Evolutionary conservation across 2,329 filamentous ascomycete genomes (phyloP).

Genomic region (Penicillium sp.): DNA sequence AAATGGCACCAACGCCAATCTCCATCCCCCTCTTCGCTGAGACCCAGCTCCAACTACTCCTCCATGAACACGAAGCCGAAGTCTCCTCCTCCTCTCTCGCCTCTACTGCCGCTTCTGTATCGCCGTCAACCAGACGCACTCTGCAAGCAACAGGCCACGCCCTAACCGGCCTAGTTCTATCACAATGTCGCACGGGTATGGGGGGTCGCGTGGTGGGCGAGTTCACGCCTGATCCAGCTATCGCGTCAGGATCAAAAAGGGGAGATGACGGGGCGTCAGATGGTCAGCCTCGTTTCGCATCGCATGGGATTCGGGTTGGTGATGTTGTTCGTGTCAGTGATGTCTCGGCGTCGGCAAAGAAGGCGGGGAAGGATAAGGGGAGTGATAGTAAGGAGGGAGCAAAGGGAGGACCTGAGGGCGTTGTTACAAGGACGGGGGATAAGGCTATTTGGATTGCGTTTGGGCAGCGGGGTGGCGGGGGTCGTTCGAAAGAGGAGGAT

Average conservation of each 20-base stretch:
- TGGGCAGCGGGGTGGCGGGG: constrained; percentile 36
- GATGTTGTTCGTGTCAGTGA: constrained; percentile 46
- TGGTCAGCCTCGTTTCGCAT: constrained; percentile 38
- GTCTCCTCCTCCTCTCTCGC: constrained; percentile 42
- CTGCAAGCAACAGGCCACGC: constrained; percentile 41
- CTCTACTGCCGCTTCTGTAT: constrained; percentile 37
- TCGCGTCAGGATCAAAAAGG: constrained; percentile 38
- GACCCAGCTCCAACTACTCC: constrained; percentile 40
- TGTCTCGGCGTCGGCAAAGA: constrained; percentile 25
- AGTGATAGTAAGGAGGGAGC: constrained; percentile 29
- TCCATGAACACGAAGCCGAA: constrained; percentile 43
- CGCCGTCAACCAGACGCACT: constrained; percentile 41
- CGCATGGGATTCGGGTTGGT: constrained; percentile 46
- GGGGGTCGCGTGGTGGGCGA: constrained; percentile 89
- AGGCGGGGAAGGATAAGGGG: constrained; percentile 30
- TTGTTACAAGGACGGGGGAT: constrained; percentile 44
- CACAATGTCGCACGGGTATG: constrained; percentile 76
- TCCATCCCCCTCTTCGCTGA: constrained; percentile 41
- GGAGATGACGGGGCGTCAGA: constrained; percentile 38
- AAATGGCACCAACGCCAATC: constrained; percentile 23
- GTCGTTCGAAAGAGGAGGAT: constrained; percentile 37
- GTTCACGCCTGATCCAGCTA: constrained; percentile 65
- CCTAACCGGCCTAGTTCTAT: constrained; percentile 54
- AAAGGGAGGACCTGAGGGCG: constrained; percentile 40
- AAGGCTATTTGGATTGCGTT: constrained; percentile 44